A percentile compares a stretch with the other conserved stretches of the same genome.
These are phyloP conservation scores for Phytophthora fragariaefolia DNA, from an alignment of 352 stramenopile species.

Conservation along the genomic window DNA sequence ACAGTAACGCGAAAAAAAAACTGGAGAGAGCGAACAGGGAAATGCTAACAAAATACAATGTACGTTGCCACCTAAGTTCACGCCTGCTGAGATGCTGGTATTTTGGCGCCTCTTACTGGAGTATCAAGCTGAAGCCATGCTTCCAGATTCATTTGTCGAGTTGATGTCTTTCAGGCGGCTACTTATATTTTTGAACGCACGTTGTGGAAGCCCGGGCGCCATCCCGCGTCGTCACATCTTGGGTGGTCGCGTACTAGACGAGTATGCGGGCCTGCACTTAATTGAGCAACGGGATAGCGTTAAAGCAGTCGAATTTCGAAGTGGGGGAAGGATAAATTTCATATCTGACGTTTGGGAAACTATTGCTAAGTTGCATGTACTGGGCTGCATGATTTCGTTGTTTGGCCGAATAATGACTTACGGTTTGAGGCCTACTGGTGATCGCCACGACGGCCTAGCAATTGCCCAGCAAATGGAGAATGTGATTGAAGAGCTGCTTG, in stretches of 20 bases:
- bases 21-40: too few relatives aligned
- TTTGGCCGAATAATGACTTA: slow-evolving; percentile 10
- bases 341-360: slow-evolving; percentile 18
- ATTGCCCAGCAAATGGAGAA: slow-evolving; percentile 20
- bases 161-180: slow-evolving; percentile 3
- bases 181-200: slow-evolving; percentile 12
- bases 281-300: slow-evolving; percentile 12
- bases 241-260: slow-evolving; percentile 10
- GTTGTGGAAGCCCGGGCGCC: slow-evolving; percentile 2
- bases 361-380: slow-evolving; percentile 13
- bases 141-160: slow-evolving; percentile 8
- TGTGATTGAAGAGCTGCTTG: slow-evolving; percentile 7
- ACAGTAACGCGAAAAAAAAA: too few relatives aligned
- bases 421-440: slow-evolving; percentile 3
- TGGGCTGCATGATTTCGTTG: slow-evolving; percentile 8
- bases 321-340: slow-evolving; percentile 19
- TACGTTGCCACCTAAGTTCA: too few relatives aligned
- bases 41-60: too few relatives aligned
- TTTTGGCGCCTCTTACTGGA: slow-evolving; percentile 3
- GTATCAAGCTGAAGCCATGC: slow-evolving; percentile 7
- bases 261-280: slow-evolving; percentile 9
- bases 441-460: slow-evolving; percentile 17
- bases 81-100: too few relatives aligned
- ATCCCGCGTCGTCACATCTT: slow-evolving; percentile 6
- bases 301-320: slow-evolving; percentile 1